phyloP scores from a whole-genome alignment of 148 eudicot species.

The Chenopodium berlandieri region DNA sequence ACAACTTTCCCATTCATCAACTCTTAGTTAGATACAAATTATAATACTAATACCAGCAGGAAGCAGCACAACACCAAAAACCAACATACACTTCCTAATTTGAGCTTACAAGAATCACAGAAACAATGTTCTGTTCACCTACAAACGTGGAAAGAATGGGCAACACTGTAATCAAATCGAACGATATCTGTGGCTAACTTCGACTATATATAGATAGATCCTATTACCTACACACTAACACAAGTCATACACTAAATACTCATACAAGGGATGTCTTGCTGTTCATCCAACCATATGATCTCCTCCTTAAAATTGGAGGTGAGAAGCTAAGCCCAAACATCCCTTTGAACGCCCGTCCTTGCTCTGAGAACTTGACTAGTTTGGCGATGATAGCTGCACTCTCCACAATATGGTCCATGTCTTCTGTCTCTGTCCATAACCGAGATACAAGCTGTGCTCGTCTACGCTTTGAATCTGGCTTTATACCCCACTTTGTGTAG shows the following conservation, averaged over 20 bases:
- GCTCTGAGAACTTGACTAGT: conserved; percentile 66
- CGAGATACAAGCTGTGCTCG: conserved; percentile 58
- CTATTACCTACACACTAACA: conserved; percentile 7
- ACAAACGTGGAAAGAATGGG: conserved; percentile 13
- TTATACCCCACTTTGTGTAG: conserved; percentile 64
- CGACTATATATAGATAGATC: conserved; percentile 8
- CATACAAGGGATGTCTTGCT: conserved; percentile 35
- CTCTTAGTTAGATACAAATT: neutral
- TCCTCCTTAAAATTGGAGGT: conserved; percentile 47
- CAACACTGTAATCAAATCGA: conserved; percentile 10
- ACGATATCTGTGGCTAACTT: conserved; percentile 21
- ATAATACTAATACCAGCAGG: too few relatives aligned
- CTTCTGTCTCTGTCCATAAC: conserved; percentile 59
- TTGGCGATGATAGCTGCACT: conserved; percentile 69
- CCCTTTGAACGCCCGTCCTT: conserved; percentile 67
- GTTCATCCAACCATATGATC: conserved; percentile 65
- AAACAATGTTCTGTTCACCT: conserved; percentile 11
- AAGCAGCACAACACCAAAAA: conserved; percentile 14
- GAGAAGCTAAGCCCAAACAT: conserved; percentile 90
- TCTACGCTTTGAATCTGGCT: conserved; percentile 58
- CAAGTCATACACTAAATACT: conserved; percentile 28
- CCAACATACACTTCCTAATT: neutral
- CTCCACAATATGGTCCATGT: conserved; percentile 45
- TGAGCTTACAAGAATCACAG: conserved; percentile 14
- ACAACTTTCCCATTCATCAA: conserved; percentile 8